These are phyloP conservation scores for Cyphellophora attinorum DNA, from an alignment of 2,329 filamentous ascomycete genomes.

Conservation along the genomic window DNA sequence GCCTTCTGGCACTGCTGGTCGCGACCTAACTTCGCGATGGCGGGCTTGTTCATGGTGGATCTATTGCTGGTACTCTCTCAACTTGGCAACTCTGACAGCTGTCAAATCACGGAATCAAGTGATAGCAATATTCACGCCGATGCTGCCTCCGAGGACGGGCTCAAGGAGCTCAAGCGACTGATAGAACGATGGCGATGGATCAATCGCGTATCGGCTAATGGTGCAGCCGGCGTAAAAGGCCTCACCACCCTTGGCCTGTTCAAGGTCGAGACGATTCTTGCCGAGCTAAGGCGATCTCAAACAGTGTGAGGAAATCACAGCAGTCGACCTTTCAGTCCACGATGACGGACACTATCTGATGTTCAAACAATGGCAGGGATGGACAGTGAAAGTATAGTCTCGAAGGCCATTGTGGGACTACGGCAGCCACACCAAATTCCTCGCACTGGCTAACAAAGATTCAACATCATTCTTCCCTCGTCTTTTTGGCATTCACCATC, in stretches of 20 bases:
- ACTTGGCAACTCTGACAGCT: slow-evolving; percentile 2
- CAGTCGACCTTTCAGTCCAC: too few species aligned
- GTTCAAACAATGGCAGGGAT: too few species aligned
- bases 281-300: slow-evolving; percentile 2
- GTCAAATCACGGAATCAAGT: too few species aligned
- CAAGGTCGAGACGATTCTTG: slow-evolving; percentile 4
- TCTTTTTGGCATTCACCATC: slow-evolving; percentile 17
- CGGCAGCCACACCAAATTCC: too few species aligned
- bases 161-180: slow-evolving; percentile 4
- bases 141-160: too few species aligned
- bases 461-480: slow-evolving; percentile 12
- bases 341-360: too few species aligned
- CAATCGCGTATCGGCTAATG: slow-evolving; percentile 3
- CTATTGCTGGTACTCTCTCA: too few species aligned
- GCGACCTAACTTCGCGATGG: slow-evolving; percentile 5
- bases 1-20: slow-evolving; percentile 10
- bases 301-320: slow-evolving; percentile 5
- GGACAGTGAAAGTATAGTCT: too few species aligned
- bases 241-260: slow-evolving; percentile 5
- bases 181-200: slow-evolving; percentile 6
- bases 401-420: too few species aligned
- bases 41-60: slow-evolving; percentile 5
- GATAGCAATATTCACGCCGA: too few species aligned
- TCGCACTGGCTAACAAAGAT: slow-evolving; percentile 8
- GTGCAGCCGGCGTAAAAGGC: slow-evolving; percentile 5